Evolutionary conservation across 1,284 basidiomycete genomes (phyloP).

Genomic region (Austroboletus niveus): DNA sequence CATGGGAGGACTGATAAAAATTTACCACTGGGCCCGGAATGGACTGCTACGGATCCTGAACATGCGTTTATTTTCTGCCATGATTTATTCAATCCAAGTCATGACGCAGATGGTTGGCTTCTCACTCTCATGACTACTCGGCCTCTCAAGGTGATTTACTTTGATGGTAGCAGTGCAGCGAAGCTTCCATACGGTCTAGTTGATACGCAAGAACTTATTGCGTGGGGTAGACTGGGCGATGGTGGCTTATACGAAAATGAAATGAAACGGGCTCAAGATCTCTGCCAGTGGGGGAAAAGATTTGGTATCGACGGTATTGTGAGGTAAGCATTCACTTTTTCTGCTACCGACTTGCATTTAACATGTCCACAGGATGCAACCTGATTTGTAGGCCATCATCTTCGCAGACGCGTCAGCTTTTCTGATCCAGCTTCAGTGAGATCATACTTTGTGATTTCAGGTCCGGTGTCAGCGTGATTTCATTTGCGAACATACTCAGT

Average conservation of each 20-base stretch:
- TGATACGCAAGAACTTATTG: slow-evolving; percentile 44
- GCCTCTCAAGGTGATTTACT: slow-evolving; percentile 42
- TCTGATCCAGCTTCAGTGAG: slow-evolving; percentile 36
- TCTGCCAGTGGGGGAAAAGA: slow-evolving; percentile 38
- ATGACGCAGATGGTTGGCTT: slow-evolving; percentile 34
- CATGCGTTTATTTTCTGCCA: slow-evolving; percentile 40
- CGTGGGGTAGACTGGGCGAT: slow-evolving; percentile 31
- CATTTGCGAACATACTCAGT: slow-evolving; percentile 26
- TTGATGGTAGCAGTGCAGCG: slow-evolving; percentile 42
- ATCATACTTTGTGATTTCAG: slow-evolving; percentile 51
- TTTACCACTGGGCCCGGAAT: slow-evolving; percentile 38
- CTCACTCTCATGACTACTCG: slow-evolving; percentile 37
- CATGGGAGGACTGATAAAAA: slow-evolving; percentile 30
- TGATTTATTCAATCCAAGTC: neutral
- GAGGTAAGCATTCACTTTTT: slow-evolving; percentile 6
- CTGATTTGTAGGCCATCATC: slow-evolving; percentile 42
- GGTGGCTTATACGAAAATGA: slow-evolving; percentile 23
- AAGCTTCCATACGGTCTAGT: slow-evolving; percentile 36
- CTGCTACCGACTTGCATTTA: neutral
- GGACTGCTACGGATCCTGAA: slow-evolving; percentile 45
- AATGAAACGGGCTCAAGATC: slow-evolving; percentile 27
- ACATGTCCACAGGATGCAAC: slow-evolving; percentile 40
- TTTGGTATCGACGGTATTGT: slow-evolving; percentile 37
- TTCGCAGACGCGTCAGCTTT: neutral
- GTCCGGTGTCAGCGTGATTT: slow-evolving; percentile 39